Evolutionary conservation across 192 early-diverging fungal genomes (phyloP).

Genomic region (Linnemannia hyalina): DNA sequence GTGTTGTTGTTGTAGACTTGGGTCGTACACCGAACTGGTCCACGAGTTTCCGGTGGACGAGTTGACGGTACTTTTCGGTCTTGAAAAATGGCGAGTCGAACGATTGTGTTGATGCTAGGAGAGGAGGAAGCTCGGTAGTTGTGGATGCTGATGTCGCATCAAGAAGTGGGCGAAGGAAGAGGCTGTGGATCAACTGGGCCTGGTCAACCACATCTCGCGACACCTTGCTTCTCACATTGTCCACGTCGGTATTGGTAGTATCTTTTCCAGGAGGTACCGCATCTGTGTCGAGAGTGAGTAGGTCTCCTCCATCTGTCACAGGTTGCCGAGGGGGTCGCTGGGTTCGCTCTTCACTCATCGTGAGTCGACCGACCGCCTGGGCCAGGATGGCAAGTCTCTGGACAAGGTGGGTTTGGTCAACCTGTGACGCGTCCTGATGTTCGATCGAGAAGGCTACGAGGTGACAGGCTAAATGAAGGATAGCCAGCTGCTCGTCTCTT

Average conservation of each 20-base stretch:
- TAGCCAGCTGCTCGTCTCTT: constrained; percentile 29
- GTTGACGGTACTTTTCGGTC: constrained; percentile 20
- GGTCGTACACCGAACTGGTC: constrained; percentile 25
- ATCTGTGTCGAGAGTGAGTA: constrained; percentile 5
- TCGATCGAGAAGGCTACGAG: constrained; percentile 40
- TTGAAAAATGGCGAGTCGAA: constrained; percentile 34
- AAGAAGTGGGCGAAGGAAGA: constrained; percentile 31
- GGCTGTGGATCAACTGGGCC: constrained; percentile 21
- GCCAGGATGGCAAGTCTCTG: constrained; percentile 30
- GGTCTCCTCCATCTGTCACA: background rate
- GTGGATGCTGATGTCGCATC: background rate
- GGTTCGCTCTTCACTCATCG: background rate
- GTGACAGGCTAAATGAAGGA: constrained; percentile 29
- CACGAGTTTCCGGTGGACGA: constrained; percentile 17
- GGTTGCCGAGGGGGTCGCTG: background rate
- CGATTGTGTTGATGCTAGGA: background rate
- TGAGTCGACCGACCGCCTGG: constrained; percentile 25
- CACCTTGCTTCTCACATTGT: background rate
- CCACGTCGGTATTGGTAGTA: background rate
- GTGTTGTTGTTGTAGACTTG: background rate
- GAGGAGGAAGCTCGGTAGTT: background rate
- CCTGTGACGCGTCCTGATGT: background rate
- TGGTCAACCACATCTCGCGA: constrained; percentile 38
- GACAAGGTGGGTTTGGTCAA: background rate
- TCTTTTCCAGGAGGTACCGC: background rate